A percentile compares a stretch with the other conserved stretches of the same genome.
Conservation (phyloP, 768 basidiomycete genomes). For the Mycena rosella region DNA sequence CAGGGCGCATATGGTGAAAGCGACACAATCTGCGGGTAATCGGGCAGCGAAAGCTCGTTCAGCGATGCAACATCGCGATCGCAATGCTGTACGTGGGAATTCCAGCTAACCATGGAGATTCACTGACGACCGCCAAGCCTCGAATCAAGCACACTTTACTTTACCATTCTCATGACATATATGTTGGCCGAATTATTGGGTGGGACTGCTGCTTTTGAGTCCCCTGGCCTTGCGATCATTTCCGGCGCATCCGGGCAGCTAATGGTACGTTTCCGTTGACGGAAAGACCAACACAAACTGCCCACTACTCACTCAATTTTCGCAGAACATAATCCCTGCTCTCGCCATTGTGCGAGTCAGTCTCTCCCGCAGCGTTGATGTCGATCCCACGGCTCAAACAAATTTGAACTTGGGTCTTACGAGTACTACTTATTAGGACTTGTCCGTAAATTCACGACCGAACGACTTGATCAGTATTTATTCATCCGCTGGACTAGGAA, state of each 20-base stretch:
- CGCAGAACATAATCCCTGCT: constrained; percentile 7
- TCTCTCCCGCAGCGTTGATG: constrained; percentile 8
- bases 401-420: too few species aligned
- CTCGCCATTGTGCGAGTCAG: constrained; percentile 7
- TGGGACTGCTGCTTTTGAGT: background rate
- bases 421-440: too few species aligned
- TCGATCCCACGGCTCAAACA: too few species aligned
- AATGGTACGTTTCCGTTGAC: background rate
- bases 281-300: background rate
- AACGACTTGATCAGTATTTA: too few species aligned
- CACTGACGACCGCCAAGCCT: background rate
- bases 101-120: background rate
- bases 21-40: background rate
- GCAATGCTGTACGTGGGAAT: constrained; percentile 1
- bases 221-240: background rate
- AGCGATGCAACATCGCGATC: constrained; percentile 12
- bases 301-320: background rate
- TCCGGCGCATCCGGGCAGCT: background rate
- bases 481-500: too few species aligned
- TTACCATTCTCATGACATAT: background rate
- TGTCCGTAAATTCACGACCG: too few species aligned
- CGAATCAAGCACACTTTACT: background rate
- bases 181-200: background rate
- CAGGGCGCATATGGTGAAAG: constrained; percentile 16
- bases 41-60: background rate